These are phyloP conservation scores for Croton setiger DNA, from an alignment of 441 rosid species.

Conservation along the genomic window DNA sequence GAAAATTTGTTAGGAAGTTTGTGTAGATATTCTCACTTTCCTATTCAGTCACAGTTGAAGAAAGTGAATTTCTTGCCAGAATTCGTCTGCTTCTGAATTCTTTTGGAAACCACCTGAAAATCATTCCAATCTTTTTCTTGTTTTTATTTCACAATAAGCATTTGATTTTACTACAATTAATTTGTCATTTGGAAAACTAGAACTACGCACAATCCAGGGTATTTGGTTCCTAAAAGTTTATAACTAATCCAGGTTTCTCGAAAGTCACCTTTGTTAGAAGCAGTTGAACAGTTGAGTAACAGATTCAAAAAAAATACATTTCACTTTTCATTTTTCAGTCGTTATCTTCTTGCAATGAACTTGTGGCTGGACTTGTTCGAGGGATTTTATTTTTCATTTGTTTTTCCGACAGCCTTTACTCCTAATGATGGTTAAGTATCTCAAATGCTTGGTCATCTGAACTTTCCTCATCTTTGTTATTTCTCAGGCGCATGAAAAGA, in stretches of 20 bases:
- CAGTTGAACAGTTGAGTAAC: background rate
- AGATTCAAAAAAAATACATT: background rate
- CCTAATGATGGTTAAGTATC: background rate
- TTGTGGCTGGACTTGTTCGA: background rate
- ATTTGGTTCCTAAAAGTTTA: background rate
- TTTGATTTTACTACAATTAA: background rate
- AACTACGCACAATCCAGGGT: background rate
- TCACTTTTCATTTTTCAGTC: background rate
- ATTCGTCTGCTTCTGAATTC: background rate
- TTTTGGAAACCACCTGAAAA: background rate
- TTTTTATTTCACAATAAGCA: background rate
- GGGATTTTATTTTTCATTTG: background rate
- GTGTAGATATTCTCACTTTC: background rate
- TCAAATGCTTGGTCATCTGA: background rate
- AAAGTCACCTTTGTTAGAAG: background rate
- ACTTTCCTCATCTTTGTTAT: constrained; percentile 16
- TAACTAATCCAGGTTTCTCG: background rate
- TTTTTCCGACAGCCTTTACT: background rate
- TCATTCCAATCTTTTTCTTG: background rate
- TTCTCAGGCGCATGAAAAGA: constrained; percentile 36
- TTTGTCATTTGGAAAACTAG: background rate
- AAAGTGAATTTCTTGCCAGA: background rate
- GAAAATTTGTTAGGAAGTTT: background rate
- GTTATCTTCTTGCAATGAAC: background rate
- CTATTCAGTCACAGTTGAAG: background rate